Evolutionary conservation across 352 stramenopile genomes (phyloP), one percentile per base, ranked within the genome.

Genomic region (Phytophthora macrochlamydospora): DNA sequence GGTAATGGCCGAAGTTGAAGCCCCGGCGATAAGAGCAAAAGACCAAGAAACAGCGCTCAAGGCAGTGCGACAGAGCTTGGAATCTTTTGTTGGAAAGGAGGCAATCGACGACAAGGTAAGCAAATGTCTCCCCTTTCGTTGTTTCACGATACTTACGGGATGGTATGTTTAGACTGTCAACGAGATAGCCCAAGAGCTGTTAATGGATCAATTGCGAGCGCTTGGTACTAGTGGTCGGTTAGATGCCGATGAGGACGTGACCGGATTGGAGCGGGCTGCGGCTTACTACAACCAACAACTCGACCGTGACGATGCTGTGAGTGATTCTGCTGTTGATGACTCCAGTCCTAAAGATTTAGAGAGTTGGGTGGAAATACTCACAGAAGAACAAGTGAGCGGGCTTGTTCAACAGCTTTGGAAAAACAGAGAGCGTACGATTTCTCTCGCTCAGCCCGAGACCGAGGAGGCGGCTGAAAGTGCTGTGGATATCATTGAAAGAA

Each of bases 361-460:
- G 1, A 71, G 62, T 18, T 87, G 75, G 78, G 33, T 76, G 8
- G 46, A 73, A 1, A n/a, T 80, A 29, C 67, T 87, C 12, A 76
- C 71, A 1, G 76, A 85, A 69, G 76, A 88, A 38, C 74, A 88
- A 73, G 75, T 86, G 9, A 56, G 63, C 44, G 45, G 59, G 2
- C 46, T 87, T 40, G 66, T 87, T n/a, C 67, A 75, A 12, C 64
- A 85, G 43, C 64, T 87, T 44, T 71, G 76, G 69, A 79, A 71
- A 56, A 66, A 83, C 38, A 77, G 52, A 12, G 53, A 62, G 30
- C 30, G n/a, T 51, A 31, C 11, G 0, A 3, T 62, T 65, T 24
- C 11, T 4, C 48, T 52, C 51, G 13, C 32, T 42, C 42, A 46
- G 2, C 9, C 56, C 4, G 58, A 52, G 40, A 18, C 30, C 49